Evolutionary conservation across 306 rosid genomes (phyloP).

Genomic region (Gillenia trifoliata): DNA sequence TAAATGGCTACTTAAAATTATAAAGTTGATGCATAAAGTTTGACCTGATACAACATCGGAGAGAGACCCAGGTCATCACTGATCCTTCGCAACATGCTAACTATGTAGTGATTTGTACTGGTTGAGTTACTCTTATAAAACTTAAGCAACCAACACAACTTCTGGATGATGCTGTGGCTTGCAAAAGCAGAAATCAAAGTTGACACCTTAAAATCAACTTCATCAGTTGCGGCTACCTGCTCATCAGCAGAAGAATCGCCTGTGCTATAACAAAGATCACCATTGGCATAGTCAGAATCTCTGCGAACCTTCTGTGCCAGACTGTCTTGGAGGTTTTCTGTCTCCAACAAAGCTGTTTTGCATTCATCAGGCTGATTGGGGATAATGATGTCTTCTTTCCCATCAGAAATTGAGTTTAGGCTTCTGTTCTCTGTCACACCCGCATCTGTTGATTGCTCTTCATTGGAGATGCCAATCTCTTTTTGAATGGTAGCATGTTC

Average conservation of each 20-base stretch:
- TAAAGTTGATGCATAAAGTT: slow-evolving; percentile 20
- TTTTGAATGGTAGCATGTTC: slow-evolving; percentile 39
- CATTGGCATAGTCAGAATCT: slow-evolving; percentile 37
- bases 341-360: slow-evolving; percentile 26
- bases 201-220: slow-evolving; percentile 87
- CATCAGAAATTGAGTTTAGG: slow-evolving; percentile 28
- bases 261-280: slow-evolving; percentile 34
- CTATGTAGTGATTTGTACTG: slow-evolving; percentile 71
- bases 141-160: slow-evolving; percentile 89
- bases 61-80: slow-evolving; percentile 80
- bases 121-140: slow-evolving; percentile 83
- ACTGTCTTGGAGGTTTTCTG: slow-evolving; percentile 21
- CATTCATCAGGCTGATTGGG: slow-evolving; percentile 25
- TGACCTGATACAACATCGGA: slow-evolving; percentile 94
- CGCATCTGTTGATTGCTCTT: slow-evolving; percentile 33
- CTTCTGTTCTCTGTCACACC: slow-evolving; percentile 29
- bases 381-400: slow-evolving; percentile 23
- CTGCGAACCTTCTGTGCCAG: slow-evolving; percentile 25
- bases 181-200: slow-evolving; percentile 67
- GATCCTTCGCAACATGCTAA: slow-evolving; percentile 62
- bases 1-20: slow-evolving; percentile 4
- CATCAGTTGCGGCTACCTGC: slow-evolving; percentile 48
- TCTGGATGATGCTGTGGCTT: slow-evolving; percentile 70
- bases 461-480: slow-evolving; percentile 37
- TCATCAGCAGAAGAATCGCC: slow-evolving; percentile 72